Conservation (phyloP, 106 monocot species). For the Gastrodia elata region DNA sequence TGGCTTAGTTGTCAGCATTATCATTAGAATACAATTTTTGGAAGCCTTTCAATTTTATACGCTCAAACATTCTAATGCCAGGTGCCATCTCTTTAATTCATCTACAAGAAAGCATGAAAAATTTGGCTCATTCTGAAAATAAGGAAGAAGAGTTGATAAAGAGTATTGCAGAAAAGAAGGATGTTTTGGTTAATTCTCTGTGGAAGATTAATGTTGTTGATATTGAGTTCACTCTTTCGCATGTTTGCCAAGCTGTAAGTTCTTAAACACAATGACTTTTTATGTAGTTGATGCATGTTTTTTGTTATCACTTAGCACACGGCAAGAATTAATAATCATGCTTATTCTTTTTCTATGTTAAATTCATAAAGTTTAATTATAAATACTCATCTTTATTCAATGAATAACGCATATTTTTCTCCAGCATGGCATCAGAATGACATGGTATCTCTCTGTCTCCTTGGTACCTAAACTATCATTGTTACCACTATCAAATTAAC, state of each 20-base stretch:
- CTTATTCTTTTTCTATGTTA: background rate
- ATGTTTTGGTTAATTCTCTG: conserved; percentile 77
- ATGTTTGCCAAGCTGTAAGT: conserved; percentile 80
- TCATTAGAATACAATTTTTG: background rate
- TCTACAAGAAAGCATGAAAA: conserved; percentile 77
- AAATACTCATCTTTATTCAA: background rate
- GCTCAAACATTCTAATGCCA: conserved; percentile 6
- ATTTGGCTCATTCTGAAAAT: conserved; percentile 45
- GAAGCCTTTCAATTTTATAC: background rate
- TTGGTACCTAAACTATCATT: too few species aligned
- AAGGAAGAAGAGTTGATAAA: conserved; percentile 50
- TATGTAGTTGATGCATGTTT: background rate
- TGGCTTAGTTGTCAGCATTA: background rate
- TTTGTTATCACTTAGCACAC: too few species aligned
- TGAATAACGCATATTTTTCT: background rate
- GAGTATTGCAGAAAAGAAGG: conserved; percentile 70
- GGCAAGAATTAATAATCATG: too few species aligned
- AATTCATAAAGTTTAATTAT: background rate
- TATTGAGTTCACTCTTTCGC: conserved; percentile 83
- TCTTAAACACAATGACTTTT: background rate
- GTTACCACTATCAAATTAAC: too few species aligned
- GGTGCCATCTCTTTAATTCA: conserved; percentile 81
- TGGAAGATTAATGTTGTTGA: conserved; percentile 98
- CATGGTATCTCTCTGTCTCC: too few species aligned
- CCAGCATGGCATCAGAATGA: background rate